Base-by-base conservation (phyloP, 805 yeast genomes). In the Candida coquimbonensis region DNA sequence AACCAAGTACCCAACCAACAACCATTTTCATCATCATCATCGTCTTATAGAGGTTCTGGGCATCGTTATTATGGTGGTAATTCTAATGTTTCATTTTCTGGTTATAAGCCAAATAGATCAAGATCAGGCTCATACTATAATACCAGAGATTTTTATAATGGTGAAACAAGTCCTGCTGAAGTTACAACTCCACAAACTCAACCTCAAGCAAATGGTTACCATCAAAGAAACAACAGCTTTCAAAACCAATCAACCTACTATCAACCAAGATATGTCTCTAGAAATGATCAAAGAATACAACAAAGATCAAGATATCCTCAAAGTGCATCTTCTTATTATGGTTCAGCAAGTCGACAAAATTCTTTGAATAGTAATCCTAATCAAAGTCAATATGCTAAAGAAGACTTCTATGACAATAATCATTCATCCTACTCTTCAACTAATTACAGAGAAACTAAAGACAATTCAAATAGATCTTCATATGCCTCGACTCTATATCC, bases 271-370 rank as follows among this genome's bases (percentile, higher is more conserved):
- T 42, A 42, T n/a, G 17, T 14, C 3, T 19, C 38, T 17, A 41
- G 48, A 29, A 35, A 14, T 34, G 43, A 45, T 4, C 36, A 33
- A 33, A 33, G 36, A 16, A 29, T 13, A 29, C 14, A 29, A 4
- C 34, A 31, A 26, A 40, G 42, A 16, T n/a, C 37, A 16, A 32
- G 48, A 21, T 45, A 38, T 42, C 24, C 9, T 5, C 24, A 17
- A 9, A 31, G 21, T 21, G n/a, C 39, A 3, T 40, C 42, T 12
- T 32, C 45, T 3, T 45, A 45, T 24, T 42, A 40, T 27, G 48
- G 48, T 16, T 3, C 38, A 11, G 42, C 43, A n/a, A 45, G 48
- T 38, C 48, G 48, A 38, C 48, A 45, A 13, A 42, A 29, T 31
- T 45, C 48, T 11, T 25, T 34, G 38, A 41, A 25, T 13, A 33